Conservation (phyloP, 1,139 yeast genomes). For the Kurtzmaniella natalensis region DNA sequence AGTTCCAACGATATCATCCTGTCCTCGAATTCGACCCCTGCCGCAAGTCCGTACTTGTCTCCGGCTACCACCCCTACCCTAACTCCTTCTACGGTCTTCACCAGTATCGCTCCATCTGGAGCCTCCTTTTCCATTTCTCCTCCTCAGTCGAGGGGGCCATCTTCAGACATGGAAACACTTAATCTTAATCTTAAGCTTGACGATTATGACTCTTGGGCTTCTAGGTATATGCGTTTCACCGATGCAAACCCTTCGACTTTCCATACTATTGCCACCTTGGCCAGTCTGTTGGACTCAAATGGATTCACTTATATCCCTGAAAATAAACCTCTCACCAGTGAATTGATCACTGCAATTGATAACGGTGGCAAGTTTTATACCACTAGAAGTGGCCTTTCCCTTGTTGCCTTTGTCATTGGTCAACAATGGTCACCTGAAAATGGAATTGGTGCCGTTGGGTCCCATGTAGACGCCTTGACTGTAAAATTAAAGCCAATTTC, state of each 20-base stretch:
- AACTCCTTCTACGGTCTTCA: no score
- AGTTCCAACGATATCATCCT: no score
- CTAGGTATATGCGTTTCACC: slow-evolving; percentile 34
- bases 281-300: slow-evolving; percentile 19
- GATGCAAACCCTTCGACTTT: slow-evolving; percentile 39
- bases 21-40: no score
- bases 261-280: slow-evolving; percentile 33
- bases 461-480: slow-evolving; percentile 42
- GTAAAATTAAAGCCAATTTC: slow-evolving; percentile 37
- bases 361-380: slow-evolving; percentile 27
- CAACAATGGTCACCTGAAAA: slow-evolving; percentile 33
- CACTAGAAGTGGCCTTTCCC: slow-evolving; percentile 31
- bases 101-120: no score
- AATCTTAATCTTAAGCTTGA: no score
- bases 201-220: slow-evolving; percentile 17
- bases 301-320: slow-evolving; percentile 32
- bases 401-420: slow-evolving; percentile 40
- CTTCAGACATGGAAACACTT: no score
- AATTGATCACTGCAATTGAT: not conserved
- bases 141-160: no score
- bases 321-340: slow-evolving; percentile 17
- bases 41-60: no score
- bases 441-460: slow-evolving; percentile 40
- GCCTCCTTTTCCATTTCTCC: no score
- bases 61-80: no score